These are phyloP conservation scores for Metrosideros polymorpha DNA, from an alignment of 441 rosid genomes.

Conservation along the genomic window DNA sequence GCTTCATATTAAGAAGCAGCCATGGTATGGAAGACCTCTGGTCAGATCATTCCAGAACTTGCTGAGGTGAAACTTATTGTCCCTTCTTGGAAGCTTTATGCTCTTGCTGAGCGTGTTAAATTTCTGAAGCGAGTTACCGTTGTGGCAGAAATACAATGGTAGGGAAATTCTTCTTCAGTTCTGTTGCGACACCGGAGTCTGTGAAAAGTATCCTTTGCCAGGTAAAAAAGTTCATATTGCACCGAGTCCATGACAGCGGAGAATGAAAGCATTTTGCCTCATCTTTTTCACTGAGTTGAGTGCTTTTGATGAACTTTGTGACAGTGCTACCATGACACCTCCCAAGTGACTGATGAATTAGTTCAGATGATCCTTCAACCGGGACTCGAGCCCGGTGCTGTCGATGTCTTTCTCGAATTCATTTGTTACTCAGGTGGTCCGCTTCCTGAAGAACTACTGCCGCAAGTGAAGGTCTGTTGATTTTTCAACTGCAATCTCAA, in stretches of 20 bases:
- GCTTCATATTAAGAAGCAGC: constrained; percentile 92
- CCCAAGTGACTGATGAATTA: constrained; percentile 85
- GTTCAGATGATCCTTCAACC: constrained; percentile 70
- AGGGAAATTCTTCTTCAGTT: constrained; percentile 52
- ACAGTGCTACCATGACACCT: constrained; percentile 73
- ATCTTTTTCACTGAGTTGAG: neutral
- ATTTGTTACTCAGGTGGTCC: constrained; percentile 89
- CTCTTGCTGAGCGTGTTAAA: neutral
- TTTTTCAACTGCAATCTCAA: neutral
- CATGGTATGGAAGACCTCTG: constrained; percentile 67
- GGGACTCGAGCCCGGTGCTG: constrained; percentile 86
- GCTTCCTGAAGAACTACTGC: constrained; percentile 85
- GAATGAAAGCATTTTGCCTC: neutral
- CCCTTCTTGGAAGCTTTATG: neutral
- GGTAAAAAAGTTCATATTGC: constrained; percentile 21
- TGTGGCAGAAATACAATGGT: constrained; percentile 61
- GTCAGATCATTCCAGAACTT: constrained; percentile 70
- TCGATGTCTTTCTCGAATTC: constrained; percentile 80
- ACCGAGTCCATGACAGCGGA: neutral
- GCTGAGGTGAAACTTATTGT: constrained; percentile 41
- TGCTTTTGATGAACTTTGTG: constrained; percentile 7
- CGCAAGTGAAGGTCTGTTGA: constrained; percentile 54
- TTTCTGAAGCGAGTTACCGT: neutral
- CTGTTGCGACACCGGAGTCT: constrained; percentile 57
- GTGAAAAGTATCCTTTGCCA: constrained; percentile 65